Evolutionary conservation across 352 stramenopile species (phyloP), one percentile per base, ranked within the genome.

Genomic region (Globisporangium okanoganense): DNA sequence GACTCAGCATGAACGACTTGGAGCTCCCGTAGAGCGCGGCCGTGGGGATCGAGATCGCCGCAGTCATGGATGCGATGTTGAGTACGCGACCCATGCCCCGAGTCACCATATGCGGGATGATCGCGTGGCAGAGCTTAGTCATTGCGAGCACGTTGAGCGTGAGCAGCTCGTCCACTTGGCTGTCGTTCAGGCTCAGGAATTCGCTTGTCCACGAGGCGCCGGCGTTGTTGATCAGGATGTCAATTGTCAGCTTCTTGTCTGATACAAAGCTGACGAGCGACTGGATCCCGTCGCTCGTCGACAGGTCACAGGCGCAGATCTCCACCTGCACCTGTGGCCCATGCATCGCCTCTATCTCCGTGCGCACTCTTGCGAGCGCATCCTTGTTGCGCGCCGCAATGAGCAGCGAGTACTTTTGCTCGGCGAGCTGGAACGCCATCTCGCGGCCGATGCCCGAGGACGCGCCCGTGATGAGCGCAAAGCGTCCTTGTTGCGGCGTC

Each of bases 161-260:
- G 40, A 95, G 69, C 50, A 93, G 64, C 36, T 80, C 67, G 41
- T 76, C 71, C 22, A 91, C 54, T 16, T 75, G 52, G 13, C 64
- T 36, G 35, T 29, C 33, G 4, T 12, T 59, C 14, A 59, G 53
- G 5, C 35, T n/a, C 16, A 59, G 7, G 25, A 59, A 48, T 6
- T 50, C 38, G 24, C 38, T 48, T 22, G 36, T 50, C 33, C 40
- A 29, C 38, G 53, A 50, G 22, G 53, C 53, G 2, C 35, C 35
- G 24, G 81, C 85, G 55, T 86, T 90, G 55, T 94, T 93, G 56
- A 94, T 71, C 24, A 95, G 70, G 24, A 95, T 83, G 52, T 93
- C 83, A 18, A 93, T 70, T 5, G 66, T 56, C 3, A 87, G 53
- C 38, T 76, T 67, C 59, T 88, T 77, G n/a, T 79, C 61, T 13